Base-by-base conservation (phyloP, 768 basidiomycete genomes). In the Thelephora aurantiotincta region DNA sequence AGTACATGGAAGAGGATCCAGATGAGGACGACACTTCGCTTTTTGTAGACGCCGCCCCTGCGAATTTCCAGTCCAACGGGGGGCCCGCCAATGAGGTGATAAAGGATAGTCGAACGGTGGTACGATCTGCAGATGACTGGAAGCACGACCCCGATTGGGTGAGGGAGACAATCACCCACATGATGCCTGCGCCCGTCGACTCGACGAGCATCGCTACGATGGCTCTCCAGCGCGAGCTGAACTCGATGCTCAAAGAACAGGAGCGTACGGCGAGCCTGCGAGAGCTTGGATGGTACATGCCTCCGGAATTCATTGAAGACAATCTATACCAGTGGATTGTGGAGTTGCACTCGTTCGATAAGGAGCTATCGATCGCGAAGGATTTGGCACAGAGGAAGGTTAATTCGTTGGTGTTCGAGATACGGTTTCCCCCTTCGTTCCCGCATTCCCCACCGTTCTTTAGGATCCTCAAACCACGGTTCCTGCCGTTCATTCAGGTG, bases 401-500 rank as follows among this genome's bases (percentile, higher is more conserved):
- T 45, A 73, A 74, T 46, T 83, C 81, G 0, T 60, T 88, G 41
- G 72, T 84, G 14, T 77, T 88, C 54, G 83, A 85, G 57, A 77
- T 85, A 46, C 65, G 80, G 33, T 87, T 82, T 56, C 79, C 78
- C 6, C 68, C 75, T 1, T 67, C 65, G 14, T 85, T 76, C 58
- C 83, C 83, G 0, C 71, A 77, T 54, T 68, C 75, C 7, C 85
- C 82, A 1, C 84, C 85, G 0, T 85, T 82, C 65, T 83, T 86
- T 63, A 73, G 83, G 48, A 77, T 85, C 30, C 70, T 87, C 19
- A 78, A 77, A 20, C 84, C 84, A 0, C 72, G 83, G 20, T 81
- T 85, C 62, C 58, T 82, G 33, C 78, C 80, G 0, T 86, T 85
- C 57, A 70, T 73, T 34, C 69, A 77, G 41, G 60, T 64, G 30